A percentile compares a stretch with the other conserved stretches of the same genome.
Evolutionary conservation across 2,329 filamentous ascomycete species (phyloP).

Genomic region (Xylariaceae sp.): DNA sequence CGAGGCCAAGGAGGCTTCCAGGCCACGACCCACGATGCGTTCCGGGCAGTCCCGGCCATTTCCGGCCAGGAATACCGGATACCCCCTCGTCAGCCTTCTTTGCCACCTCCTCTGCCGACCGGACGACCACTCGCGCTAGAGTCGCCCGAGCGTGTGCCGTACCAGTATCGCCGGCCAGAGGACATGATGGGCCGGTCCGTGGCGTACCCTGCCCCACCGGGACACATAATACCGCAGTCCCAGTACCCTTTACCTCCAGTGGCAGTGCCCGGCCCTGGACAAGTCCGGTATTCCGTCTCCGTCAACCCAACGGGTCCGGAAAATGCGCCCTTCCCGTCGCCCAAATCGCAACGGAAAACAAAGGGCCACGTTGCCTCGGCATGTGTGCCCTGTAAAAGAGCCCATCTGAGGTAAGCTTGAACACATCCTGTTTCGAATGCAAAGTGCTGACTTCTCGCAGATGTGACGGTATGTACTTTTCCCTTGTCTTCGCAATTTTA

Average conservation of each 20-base stretch:
- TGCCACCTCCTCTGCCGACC: conserved; percentile 19
- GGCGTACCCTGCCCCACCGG: conserved; percentile 31
- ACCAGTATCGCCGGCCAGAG: conserved; percentile 36
- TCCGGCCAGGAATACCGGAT: conserved; percentile 35
- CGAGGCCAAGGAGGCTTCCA: conserved; percentile 46
- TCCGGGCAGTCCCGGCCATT: conserved; percentile 36
- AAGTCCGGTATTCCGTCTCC: conserved; percentile 27
- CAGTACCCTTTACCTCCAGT: conserved; percentile 33
- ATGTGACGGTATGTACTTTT: conserved; percentile 56
- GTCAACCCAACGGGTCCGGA: conserved; percentile 38
- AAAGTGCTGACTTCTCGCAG: conserved; percentile 37
- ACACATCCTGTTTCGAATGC: conserved; percentile 9
- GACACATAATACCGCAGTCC: conserved; percentile 30
- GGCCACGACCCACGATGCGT: conserved; percentile 45
- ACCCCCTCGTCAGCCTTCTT: conserved; percentile 28
- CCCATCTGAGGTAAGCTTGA: conserved; percentile 62
- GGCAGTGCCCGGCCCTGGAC: conserved; percentile 26
- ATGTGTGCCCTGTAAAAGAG: conserved; percentile 79
- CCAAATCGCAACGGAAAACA: conserved; percentile 60
- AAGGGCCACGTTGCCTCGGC: conserved; percentile 81
- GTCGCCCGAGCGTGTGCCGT: conserved; percentile 35
- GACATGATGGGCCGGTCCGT: conserved; percentile 30
- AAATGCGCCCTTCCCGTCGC: conserved; percentile 44
- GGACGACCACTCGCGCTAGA: conserved; percentile 36
- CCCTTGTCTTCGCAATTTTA: conserved; percentile 1